Percentiles rank a stretch among this genome's conserved stretches.
Evolutionary conservation across 1,284 basidiomycete species (phyloP).

Genomic region (Austroboletus rostrupii): DNA sequence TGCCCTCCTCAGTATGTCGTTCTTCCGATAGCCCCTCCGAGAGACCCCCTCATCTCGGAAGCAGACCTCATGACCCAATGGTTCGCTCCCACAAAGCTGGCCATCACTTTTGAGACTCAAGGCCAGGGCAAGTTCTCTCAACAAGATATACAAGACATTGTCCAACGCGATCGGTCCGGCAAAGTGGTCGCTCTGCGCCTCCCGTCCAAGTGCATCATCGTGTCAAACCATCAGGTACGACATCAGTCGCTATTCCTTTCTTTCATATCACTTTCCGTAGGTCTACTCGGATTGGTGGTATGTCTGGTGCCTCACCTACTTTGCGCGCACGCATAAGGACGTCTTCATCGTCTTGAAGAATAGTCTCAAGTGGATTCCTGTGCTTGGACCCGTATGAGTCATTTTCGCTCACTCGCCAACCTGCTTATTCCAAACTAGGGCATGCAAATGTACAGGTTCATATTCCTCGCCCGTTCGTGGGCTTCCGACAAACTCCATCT

Average conservation of each 20-base stretch:
- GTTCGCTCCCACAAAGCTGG: slow-evolving; percentile 77
- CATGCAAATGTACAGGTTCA: slow-evolving; percentile 92
- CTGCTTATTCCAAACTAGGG: slow-evolving; percentile 43
- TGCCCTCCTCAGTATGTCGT: slow-evolving; percentile 60
- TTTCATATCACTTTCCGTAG: slow-evolving; percentile 36
- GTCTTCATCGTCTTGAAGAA: slow-evolving; percentile 90
- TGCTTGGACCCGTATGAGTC: slow-evolving; percentile 78
- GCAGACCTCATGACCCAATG: slow-evolving; percentile 74
- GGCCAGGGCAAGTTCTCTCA: slow-evolving; percentile 58
- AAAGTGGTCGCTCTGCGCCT: slow-evolving; percentile 60
- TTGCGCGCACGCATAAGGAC: slow-evolving; percentile 66
- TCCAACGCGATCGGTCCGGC: slow-evolving; percentile 56
- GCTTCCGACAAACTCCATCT: slow-evolving; percentile 72
- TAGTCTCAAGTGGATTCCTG: slow-evolving; percentile 82
- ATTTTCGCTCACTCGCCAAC: background rate
- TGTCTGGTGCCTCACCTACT: slow-evolving; percentile 83
- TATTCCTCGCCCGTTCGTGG: slow-evolving; percentile 86
- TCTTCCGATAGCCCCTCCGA: slow-evolving; percentile 1
- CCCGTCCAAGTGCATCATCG: slow-evolving; percentile 74
- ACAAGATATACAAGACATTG: slow-evolving; percentile 53
- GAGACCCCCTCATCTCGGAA: slow-evolving; percentile 12
- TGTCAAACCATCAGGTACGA: slow-evolving; percentile 78
- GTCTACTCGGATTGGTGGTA: slow-evolving; percentile 93
- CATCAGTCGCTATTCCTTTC: slow-evolving; percentile 1
- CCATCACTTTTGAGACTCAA: slow-evolving; percentile 71